Percentiles rank a stretch among this genome's conserved stretches.
Evolutionary conservation across 73 alveolate genomes (phyloP).

Genomic region (Effrenium voratum): DNA sequence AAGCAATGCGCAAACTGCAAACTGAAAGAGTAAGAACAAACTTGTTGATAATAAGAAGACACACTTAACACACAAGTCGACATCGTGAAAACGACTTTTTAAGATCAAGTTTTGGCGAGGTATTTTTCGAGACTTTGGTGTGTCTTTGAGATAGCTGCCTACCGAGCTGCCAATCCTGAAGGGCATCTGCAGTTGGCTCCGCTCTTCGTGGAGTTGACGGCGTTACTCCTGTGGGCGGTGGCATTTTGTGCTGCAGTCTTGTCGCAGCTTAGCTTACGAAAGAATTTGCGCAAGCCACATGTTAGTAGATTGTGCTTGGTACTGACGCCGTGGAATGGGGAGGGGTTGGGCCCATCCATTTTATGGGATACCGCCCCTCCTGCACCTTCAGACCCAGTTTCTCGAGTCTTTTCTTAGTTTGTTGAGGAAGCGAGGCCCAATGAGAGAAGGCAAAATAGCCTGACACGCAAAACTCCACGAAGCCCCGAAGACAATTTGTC

Average conservation of each 20-base stretch:
- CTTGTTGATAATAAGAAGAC: no score
- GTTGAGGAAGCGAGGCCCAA: no score
- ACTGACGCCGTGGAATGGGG: background rate
- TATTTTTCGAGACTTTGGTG: conserved; percentile 28
- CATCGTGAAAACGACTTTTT: no score
- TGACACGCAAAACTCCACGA: background rate
- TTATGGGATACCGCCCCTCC: no score
- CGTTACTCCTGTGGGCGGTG: background rate
- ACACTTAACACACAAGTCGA: no score
- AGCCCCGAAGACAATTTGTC: background rate
- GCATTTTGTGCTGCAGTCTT: background rate
- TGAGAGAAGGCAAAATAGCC: no score
- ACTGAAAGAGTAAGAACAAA: no score
- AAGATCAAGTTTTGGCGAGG: no score
- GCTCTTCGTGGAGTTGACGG: conserved; percentile 32
- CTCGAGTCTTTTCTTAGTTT: no score
- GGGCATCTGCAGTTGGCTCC: conserved; percentile 29
- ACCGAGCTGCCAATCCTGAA: conserved; percentile 25
- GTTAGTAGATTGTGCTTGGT: background rate
- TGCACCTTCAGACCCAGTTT: no score
- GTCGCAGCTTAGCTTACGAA: background rate
- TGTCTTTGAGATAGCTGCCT: conserved; percentile 36
- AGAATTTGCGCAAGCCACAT: background rate
- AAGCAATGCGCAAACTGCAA: no score
- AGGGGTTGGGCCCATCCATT: no score